Conservation (phyloP, 495 filamentous ascomycete genomes). For the Penicillium silybi region DNA sequence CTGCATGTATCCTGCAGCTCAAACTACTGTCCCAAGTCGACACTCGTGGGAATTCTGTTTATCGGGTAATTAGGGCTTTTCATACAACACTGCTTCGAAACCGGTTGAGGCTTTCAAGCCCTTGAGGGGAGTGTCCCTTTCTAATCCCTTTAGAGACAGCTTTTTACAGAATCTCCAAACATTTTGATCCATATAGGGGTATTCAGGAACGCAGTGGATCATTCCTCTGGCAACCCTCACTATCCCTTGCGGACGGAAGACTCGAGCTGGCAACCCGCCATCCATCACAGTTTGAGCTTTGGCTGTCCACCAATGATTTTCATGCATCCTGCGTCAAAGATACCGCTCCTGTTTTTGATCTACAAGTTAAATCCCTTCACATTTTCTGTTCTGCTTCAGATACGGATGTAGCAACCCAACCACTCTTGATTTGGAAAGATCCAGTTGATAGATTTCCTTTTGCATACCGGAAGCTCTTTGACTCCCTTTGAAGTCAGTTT, state of each 20-base stretch:
- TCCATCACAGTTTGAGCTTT: background rate
- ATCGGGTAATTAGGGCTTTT: background rate
- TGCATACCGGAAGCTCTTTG: background rate
- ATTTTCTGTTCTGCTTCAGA: background rate
- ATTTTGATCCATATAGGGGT: conserved; percentile 5
- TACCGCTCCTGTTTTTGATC: background rate
- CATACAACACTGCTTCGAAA: background rate
- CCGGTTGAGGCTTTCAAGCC: background rate
- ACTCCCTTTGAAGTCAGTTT: background rate
- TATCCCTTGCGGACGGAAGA: conserved; percentile 16
- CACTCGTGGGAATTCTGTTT: background rate
- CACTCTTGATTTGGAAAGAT: background rate
- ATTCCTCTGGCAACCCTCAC: conserved; percentile 20
- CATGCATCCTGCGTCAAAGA: background rate
- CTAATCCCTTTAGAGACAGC: background rate
- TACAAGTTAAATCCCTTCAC: background rate
- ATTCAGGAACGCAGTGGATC: conserved; percentile 8
- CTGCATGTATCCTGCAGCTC: background rate
- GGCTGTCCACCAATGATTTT: background rate
- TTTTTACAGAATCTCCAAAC: background rate
- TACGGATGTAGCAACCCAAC: conserved; percentile 1
- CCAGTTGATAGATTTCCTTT: background rate
- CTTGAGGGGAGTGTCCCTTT: background rate
- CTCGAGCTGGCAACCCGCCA: background rate
- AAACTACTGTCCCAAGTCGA: background rate